Conservation (phyloP, 352 stramenopile species). For the Globisporangium perplexum region DNA sequence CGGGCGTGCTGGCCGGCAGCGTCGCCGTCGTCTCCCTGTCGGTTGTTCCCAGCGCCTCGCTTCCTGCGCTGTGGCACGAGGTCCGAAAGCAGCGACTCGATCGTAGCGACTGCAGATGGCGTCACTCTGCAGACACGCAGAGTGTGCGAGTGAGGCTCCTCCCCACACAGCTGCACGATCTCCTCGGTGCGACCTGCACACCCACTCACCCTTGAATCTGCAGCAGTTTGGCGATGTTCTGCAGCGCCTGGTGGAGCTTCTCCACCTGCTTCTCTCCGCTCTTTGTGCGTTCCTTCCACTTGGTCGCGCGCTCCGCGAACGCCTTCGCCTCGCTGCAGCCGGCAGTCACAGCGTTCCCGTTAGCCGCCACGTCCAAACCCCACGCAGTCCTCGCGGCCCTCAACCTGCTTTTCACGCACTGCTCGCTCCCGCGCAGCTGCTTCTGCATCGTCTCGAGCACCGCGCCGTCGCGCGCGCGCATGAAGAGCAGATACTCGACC, state of each 20-base stretch:
- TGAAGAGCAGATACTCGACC: constrained; percentile 76
- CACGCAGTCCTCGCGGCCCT: too few relatives aligned
- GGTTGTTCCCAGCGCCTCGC: constrained; percentile 1
- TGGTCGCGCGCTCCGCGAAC: constrained; percentile 25
- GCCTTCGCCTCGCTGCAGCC: constrained; percentile 41
- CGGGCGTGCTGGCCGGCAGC: background rate
- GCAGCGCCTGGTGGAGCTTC: constrained; percentile 70
- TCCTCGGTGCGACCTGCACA: too few relatives aligned
- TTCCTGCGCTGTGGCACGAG: constrained; percentile 25
- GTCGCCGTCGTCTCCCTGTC: constrained; percentile 2
- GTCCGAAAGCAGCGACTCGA: constrained; percentile 47
- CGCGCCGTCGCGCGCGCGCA: constrained; percentile 42
- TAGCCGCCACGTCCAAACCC: too few relatives aligned
- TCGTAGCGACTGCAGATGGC: constrained; percentile 44
- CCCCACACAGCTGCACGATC: too few relatives aligned
- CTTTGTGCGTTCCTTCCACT: constrained; percentile 46
- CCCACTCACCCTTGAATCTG: constrained; percentile 53
- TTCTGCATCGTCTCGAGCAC: constrained; percentile 46
- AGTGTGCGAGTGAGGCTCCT: background rate
- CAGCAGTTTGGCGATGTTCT: constrained; percentile 68
- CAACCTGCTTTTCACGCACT: constrained; percentile 1
- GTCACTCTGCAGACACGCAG: constrained; percentile 26
- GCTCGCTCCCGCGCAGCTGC: constrained; percentile 35
- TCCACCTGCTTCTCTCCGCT: constrained; percentile 58
- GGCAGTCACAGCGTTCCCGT: too few relatives aligned